Evolutionary conservation across 2,329 filamentous ascomycete genomes (phyloP), one percentile per base, ranked within the genome.

Genomic region (Penicillium concentricum): DNA sequence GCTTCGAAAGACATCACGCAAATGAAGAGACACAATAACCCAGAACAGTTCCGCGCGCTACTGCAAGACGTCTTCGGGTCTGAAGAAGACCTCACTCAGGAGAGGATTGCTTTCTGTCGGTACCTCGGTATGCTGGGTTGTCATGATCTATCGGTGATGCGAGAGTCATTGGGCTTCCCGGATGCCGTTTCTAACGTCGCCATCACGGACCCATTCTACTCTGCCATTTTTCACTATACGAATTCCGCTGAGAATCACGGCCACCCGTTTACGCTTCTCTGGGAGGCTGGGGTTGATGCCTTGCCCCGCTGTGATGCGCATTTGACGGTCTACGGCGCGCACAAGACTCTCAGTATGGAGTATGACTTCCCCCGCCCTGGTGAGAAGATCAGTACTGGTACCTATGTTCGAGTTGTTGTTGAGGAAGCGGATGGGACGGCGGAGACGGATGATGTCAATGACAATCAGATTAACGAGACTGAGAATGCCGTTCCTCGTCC

Each of bases 71-170:
- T 67, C 12, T 72, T 72, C 46, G 61, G 58, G 10, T 34, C 4
- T 8, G 15, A 35, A 6, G 64, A 72, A 2, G 68, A 72, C n/a
- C 48, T 71, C 12, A 73, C 58, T 2, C 54, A 54, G 4, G 69
- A 70, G 42, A 67, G 71, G 2, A 50, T 66, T 24, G 67, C 68
- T 1, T 66, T 72, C 35, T 79, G 76, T 53, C 71, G 74, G 0
- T 78, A 82, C 52, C 69, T 84, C 5, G 76, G 74, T 2, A 75
- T 74, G 37, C 68, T 84, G 1, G 83, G 82, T 2, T 79, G 78
- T 4, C 82, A 86, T 56, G 83, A 85, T 59, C 63, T 86, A 0
- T 80, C 76, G 0, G 60, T 80, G 2, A 82, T 86, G 81, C 74
- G 83, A 13, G 83, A 86, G 64, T 70, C 76, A 0, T 64, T 84